Percentiles rank a stretch among this genome's conserved stretches.
phyloP scores from a whole-genome alignment of 306 rosid genomes.

The Glycyrrhiza uralensis region DNA sequence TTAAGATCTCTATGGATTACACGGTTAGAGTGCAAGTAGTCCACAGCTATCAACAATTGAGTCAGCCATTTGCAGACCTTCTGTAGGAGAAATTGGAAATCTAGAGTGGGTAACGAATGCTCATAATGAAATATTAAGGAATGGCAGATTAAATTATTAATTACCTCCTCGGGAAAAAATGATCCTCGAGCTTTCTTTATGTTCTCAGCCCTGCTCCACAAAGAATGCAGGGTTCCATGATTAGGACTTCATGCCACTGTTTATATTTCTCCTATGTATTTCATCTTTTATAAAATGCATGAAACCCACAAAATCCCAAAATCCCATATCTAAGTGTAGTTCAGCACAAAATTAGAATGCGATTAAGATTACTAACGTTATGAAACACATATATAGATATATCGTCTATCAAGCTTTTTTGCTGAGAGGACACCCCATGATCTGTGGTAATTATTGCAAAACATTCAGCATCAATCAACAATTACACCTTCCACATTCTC shows the following conservation, averaged over 20 bases:
- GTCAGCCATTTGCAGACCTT: conserved; percentile 92
- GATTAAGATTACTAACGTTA: not conserved
- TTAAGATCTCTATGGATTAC: conserved; percentile 91
- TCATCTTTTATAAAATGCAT: conserved; percentile 1
- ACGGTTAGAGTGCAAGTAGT: conserved; percentile 87
- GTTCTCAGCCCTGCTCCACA: conserved; percentile 61
- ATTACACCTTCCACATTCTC: not conserved
- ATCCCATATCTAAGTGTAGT: not conserved
- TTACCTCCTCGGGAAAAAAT: conserved; percentile 82
- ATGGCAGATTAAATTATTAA: conserved; percentile 18
- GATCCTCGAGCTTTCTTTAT: conserved; percentile 79
- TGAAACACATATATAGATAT: not conserved
- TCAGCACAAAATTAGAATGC: not conserved
- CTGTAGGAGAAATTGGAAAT: conserved; percentile 39
- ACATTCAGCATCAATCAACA: not conserved
- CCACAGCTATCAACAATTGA: conserved; percentile 80
- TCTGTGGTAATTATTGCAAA: not conserved
- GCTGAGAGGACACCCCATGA: not conserved
- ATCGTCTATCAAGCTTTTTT: not conserved
- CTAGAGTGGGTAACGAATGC: conserved; percentile 19
- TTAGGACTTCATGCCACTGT: not conserved
- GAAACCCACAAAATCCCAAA: not conserved
- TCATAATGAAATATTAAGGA: conserved; percentile 2
- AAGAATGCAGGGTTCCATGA: conserved; percentile 8
- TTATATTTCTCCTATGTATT: conserved; percentile 4